Conservation (phyloP, 192 early-diverging fungal genomes). For the Backusella tarrabulga region DNA sequence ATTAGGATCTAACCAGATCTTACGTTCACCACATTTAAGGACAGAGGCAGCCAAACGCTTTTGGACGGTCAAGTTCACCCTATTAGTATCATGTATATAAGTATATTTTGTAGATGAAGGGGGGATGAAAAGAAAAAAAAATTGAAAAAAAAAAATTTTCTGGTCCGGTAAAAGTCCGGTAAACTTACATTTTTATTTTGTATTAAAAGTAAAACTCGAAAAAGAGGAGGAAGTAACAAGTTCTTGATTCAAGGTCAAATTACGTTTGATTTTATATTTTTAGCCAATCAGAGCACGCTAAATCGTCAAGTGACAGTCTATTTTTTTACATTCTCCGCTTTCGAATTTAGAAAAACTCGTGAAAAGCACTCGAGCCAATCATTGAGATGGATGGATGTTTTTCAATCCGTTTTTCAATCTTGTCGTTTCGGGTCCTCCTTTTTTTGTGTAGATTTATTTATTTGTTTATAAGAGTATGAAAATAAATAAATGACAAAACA, state of each 20-base stretch:
- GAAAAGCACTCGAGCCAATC: not conserved
- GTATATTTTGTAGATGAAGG: not conserved
- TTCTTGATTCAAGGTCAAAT: not conserved
- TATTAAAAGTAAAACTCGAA: not conserved
- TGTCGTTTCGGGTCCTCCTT: not conserved
- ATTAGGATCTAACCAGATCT: constrained; percentile 98
- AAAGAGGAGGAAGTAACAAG: not conserved
- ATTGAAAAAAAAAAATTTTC: not conserved
- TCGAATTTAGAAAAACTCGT: not conserved
- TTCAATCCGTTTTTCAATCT: not conserved
- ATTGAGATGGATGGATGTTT: not conserved
- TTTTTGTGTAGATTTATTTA: not conserved
- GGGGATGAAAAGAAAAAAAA: not conserved
- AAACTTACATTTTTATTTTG: constrained; percentile 2
- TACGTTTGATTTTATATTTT: not conserved
- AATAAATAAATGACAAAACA: not conserved
- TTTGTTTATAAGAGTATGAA: not conserved
- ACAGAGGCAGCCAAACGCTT: constrained; percentile 97
- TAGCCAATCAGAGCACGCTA: not conserved
- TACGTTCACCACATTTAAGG: constrained; percentile 96
- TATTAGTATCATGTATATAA: constrained; percentile 35
- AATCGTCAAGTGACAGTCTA: not conserved
- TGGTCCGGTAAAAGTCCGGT: not conserved
- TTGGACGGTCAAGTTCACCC: constrained; percentile 81
- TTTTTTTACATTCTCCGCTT: not conserved